phyloP scores from a whole-genome alignment of 768 basidiomycete genomes.

The Rubroboletus pulcherrimus region DNA sequence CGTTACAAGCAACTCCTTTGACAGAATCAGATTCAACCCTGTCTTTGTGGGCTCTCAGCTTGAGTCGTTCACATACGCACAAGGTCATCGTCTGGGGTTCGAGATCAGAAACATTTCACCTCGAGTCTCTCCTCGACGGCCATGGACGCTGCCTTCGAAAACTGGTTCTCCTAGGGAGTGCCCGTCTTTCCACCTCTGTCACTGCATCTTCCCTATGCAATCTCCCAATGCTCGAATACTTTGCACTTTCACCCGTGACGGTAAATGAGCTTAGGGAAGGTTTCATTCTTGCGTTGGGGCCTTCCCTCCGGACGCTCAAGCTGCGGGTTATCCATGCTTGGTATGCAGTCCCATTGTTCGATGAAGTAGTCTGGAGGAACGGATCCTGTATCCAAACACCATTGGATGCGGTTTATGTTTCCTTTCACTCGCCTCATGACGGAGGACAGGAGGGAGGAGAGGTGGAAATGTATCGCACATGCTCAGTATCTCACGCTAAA shows the following conservation, averaged over 20 bases:
- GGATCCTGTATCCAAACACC: conserved; percentile 4
- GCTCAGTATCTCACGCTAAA: conserved; percentile 17
- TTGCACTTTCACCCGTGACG: conserved; percentile 36
- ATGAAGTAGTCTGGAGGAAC: conserved; percentile 32
- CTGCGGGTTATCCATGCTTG: conserved; percentile 34
- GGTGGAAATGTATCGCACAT: conserved; percentile 27
- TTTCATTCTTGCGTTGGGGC: conserved; percentile 32
- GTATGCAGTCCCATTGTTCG: conserved; percentile 27
- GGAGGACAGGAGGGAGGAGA: conserved; percentile 21
- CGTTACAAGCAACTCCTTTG: conserved; percentile 35
- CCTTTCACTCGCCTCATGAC: conserved; percentile 18
- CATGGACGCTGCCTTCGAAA: conserved; percentile 23
- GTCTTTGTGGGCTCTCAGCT: conserved; percentile 31
- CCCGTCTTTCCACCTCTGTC: conserved; percentile 27
- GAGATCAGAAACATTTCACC: conserved; percentile 34
- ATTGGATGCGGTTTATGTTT: conserved; percentile 13
- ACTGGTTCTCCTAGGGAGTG: conserved; percentile 36
- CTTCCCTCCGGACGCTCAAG: conserved; percentile 32
- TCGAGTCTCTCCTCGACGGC: conserved; percentile 29
- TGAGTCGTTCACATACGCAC: conserved; percentile 34
- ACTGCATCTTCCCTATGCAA: conserved; percentile 29
- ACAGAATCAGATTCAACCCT: conserved; percentile 26
- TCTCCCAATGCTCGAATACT: conserved; percentile 30
- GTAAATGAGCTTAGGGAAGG: conserved; percentile 32
- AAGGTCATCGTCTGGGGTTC: conserved; percentile 33